Percentiles rank a stretch among this genome's conserved stretches.
Conservation (phyloP, 805 yeast genomes). For the Suhomyces sp. region DNA sequence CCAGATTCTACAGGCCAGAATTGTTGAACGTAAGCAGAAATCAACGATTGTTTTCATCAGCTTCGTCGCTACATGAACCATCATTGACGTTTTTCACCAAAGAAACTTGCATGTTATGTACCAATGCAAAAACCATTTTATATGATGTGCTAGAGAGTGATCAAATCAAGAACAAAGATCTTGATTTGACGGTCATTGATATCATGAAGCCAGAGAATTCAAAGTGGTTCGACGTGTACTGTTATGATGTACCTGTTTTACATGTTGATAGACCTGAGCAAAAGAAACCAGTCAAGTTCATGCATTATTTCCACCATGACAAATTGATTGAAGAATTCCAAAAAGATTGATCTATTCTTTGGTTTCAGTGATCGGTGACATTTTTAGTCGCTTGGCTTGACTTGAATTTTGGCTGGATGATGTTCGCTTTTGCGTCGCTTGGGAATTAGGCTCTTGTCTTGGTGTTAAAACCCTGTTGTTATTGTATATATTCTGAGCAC, state of each 20-base stretch:
- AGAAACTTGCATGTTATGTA: slow-evolving; percentile 65
- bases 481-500: not conserved
- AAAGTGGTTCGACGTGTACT: slow-evolving; percentile 67
- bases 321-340: slow-evolving; percentile 53
- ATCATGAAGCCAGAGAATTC: slow-evolving; percentile 58
- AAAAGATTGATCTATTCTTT: slow-evolving; percentile 14
- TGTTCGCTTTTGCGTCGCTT: not conserved
- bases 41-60: not conserved
- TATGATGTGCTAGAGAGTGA: slow-evolving; percentile 37
- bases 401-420: not conserved
- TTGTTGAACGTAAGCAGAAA: not conserved
- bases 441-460: not conserved
- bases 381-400: not conserved
- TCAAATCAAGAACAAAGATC: slow-evolving; percentile 18
- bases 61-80: not conserved
- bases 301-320: slow-evolving; percentile 62
- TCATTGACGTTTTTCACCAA: slow-evolving; percentile 62
- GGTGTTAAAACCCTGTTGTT: not conserved
- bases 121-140: slow-evolving; percentile 57
- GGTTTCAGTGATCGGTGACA: not conserved
- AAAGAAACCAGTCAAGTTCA: slow-evolving; percentile 52
- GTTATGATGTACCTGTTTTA: slow-evolving; percentile 77
- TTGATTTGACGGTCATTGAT: slow-evolving; percentile 47
- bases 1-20: not conserved
- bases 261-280: slow-evolving; percentile 56